phyloP scores from a whole-genome alignment of 1,284 basidiomycete genomes.

The Trametes hirsuta region DNA sequence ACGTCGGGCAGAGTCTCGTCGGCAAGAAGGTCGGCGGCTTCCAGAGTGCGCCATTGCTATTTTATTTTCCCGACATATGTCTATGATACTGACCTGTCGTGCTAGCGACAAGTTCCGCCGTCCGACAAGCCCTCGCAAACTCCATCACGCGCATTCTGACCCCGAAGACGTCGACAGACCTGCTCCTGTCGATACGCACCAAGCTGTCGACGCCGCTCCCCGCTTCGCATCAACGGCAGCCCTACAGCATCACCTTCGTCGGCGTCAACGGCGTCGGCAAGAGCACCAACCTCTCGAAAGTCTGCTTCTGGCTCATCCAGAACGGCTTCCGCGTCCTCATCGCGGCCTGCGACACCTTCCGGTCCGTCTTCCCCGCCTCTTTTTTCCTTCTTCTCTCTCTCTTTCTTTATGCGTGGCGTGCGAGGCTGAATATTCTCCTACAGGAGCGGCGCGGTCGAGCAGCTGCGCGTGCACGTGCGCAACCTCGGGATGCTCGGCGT shows the following conservation, averaged over 20 bases:
- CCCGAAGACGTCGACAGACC: conserved; percentile 95
- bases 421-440: neutral
- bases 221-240: conserved; percentile 76
- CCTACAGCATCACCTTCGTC: conserved; percentile 95
- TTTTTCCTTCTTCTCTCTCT: too few relatives aligned
- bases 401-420: neutral
- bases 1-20: conserved; percentile 86
- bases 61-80: neutral
- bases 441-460: conserved; percentile 96
- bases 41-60: conserved; percentile 60
- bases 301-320: conserved; percentile 99
- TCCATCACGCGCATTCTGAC: conserved; percentile 94
- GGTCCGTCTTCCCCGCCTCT: conserved; percentile 47
- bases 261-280: conserved; percentile 99
- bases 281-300: conserved; percentile 97
- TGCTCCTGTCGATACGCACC: conserved; percentile 80
- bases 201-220: conserved; percentile 72
- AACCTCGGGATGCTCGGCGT: conserved; percentile 90
- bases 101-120: conserved; percentile 82
- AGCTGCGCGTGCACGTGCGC: conserved; percentile 94
- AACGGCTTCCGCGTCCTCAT: conserved; percentile 94
- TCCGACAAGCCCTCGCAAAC: conserved; percentile 82
- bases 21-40: conserved; percentile 91
- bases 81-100: conserved; percentile 12
- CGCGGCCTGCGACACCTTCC: conserved; percentile 98